A percentile compares a stretch with the other conserved stretches of the same genome.
Conservation (phyloP, 192 early-diverging fungal species). For the Linnemannia zychae region DNA sequence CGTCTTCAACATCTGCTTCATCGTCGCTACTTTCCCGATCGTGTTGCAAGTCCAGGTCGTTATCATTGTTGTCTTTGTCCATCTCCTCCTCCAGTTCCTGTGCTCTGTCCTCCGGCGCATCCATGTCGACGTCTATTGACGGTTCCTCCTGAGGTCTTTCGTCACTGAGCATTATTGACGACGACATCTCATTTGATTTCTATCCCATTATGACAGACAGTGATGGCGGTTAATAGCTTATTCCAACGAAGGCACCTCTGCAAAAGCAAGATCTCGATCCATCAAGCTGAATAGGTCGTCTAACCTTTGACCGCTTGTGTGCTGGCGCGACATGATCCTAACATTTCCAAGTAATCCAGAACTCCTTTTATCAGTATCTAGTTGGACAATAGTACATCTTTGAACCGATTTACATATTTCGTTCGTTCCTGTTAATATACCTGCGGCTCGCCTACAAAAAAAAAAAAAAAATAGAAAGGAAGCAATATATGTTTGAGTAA, state of each 20-base stretch:
- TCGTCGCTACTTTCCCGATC: constrained; percentile 43
- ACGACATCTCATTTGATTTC: constrained; percentile 22
- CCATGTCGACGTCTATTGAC: constrained; percentile 19
- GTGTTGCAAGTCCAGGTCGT: constrained; percentile 28
- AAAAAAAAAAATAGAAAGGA: background rate
- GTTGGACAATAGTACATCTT: background rate
- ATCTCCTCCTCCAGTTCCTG: background rate
- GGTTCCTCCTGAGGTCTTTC: background rate
- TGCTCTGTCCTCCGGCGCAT: background rate
- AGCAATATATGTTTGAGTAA: background rate
- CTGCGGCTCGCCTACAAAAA: constrained; percentile 37
- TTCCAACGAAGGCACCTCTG: background rate
- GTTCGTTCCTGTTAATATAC: constrained; percentile 10
- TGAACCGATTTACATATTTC: background rate
- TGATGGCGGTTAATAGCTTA: background rate
- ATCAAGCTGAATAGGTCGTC: background rate
- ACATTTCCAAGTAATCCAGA: background rate
- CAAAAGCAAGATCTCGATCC: background rate
- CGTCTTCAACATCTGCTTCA: constrained; percentile 43
- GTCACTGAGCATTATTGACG: constrained; percentile 37
- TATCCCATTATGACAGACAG: background rate
- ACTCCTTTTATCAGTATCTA: background rate
- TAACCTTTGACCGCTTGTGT: constrained; percentile 44
- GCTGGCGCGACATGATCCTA: constrained; percentile 39
- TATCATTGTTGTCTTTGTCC: constrained; percentile 28